Evolutionary conservation across 129 eudicot genomes (phyloP), one percentile per base, ranked within the genome.

Genomic region (Apium graveolens): DNA sequence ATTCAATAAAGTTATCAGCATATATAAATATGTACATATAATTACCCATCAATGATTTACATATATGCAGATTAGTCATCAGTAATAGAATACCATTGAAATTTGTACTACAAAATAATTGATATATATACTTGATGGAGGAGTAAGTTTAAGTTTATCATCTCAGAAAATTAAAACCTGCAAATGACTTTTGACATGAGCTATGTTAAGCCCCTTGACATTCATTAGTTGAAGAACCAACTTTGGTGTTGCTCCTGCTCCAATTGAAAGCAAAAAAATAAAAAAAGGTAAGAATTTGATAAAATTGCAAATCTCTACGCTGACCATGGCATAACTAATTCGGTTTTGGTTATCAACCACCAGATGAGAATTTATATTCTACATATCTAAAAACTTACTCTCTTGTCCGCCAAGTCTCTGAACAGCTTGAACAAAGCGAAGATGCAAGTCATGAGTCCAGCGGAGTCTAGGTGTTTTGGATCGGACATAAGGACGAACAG

Each of bases 161-260:
- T 24, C 11, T 12, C 27, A 32, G 11, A 66, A 41, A 13, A 39
- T 38, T 4, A 29, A 45, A 73, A 93, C 98, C 98, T 93, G 98
- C 81, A 93, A 86, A 87, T 93, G 98, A 70, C 98, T 93, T 85
- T 93, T 93, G 88, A 93, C 98, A 91, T 93, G 97, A 78, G 98
- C 98, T 7, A 93, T 93, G 42, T 88, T 89, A 62, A 93, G 90
- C 80, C 97, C 98, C 78, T 93, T 93, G 84, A 93, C 78, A 81
- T 91, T 86, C 98, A 93, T 93, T 80, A 91, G 60, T 46, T 93
- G 97, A 79, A 93, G 95, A 87, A 93, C 98, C 75, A 91, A 79
- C 83, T 93, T 93, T 43, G 98, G 98, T 46, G 98, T 93, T 62
- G 98, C 97, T 88, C 90, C 98, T 93, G 81, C 84, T 77, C 44